A percentile compares a stretch with the other conserved stretches of the same genome.
Conservation (phyloP, 768 basidiomycete genomes). For the Tylopilus plumbeoviolaceoides region DNA sequence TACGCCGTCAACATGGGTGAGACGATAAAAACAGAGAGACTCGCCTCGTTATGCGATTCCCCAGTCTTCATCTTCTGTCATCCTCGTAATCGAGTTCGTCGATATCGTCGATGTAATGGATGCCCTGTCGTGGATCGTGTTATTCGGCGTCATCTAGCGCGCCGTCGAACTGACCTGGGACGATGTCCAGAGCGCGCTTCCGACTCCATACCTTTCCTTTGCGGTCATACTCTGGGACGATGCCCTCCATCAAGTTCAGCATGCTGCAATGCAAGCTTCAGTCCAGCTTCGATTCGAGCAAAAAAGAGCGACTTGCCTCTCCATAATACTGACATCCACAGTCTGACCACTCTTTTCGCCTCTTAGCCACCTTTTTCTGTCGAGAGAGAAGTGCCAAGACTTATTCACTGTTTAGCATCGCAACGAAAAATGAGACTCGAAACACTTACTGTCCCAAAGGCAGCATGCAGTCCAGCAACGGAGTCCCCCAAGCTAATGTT, state of each 20-base stretch:
- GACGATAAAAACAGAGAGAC: slow-evolving; percentile 13
- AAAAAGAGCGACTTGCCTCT: slow-evolving; percentile 42
- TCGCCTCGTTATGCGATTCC: slow-evolving; percentile 78
- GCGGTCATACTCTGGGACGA: slow-evolving; percentile 71
- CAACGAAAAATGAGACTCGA: neutral
- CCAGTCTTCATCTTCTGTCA: slow-evolving; percentile 82
- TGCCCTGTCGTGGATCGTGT: slow-evolving; percentile 22
- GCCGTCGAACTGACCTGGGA: slow-evolving; percentile 61
- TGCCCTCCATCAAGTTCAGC: slow-evolving; percentile 75
- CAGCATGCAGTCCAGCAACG: slow-evolving; percentile 67
- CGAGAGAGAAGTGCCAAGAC: slow-evolving; percentile 57
- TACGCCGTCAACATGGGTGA: neutral
- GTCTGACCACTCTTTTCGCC: slow-evolving; percentile 41
- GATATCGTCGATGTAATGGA: slow-evolving; percentile 40
- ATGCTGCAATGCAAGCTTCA: slow-evolving; percentile 39
- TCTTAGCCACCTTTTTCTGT: slow-evolving; percentile 29
- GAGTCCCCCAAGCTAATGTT: slow-evolving; percentile 74
- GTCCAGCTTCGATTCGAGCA: neutral
- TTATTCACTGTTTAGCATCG: slow-evolving; percentile 26
- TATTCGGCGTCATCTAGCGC: slow-evolving; percentile 36
- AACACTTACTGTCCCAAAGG: slow-evolving; percentile 62
- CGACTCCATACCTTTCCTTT: slow-evolving; percentile 50
- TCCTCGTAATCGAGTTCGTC: slow-evolving; percentile 53
- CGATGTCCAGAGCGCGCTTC: slow-evolving; percentile 23
- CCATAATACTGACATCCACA: slow-evolving; percentile 75